Conservation (phyloP, 305 asterid species). For the Plantago lanceolata region DNA sequence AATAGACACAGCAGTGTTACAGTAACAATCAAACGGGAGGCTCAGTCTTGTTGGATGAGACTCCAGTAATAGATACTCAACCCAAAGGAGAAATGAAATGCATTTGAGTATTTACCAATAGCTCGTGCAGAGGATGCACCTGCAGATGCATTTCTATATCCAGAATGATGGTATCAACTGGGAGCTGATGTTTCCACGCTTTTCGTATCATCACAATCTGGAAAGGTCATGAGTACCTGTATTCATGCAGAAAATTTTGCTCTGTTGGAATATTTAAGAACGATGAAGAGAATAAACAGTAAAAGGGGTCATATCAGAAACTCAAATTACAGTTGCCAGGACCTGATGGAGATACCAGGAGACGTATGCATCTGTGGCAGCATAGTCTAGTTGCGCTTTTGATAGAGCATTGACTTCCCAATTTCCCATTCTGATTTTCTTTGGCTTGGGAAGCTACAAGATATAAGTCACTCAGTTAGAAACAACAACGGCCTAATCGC, state of each 20-base stretch:
- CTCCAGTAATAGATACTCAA: too few relatives aligned
- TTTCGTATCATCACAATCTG: constrained; percentile 2
- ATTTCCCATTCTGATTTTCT: constrained; percentile 65
- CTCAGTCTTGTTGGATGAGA: too few relatives aligned
- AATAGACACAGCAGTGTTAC: too few relatives aligned
- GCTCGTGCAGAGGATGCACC: neutral
- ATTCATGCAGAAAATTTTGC: too few relatives aligned
- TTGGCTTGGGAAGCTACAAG: constrained; percentile 83
- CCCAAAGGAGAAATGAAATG: too few relatives aligned
- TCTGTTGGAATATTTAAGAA: neutral
- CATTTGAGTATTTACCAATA: too few relatives aligned
- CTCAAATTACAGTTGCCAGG: constrained; percentile 8
- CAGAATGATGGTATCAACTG: neutral
- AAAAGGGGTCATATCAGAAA: too few relatives aligned
- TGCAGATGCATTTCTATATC: constrained; percentile 1
- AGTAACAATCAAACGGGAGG: too few relatives aligned
- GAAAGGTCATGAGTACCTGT: constrained; percentile 6
- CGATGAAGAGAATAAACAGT: neutral
- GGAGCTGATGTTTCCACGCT: neutral
- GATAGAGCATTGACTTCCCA: constrained; percentile 81
- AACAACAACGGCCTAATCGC: neutral
- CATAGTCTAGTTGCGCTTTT: constrained; percentile 61
- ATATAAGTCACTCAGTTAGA: constrained; percentile 23
- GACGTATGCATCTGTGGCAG: constrained; percentile 86
- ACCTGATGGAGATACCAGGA: constrained; percentile 92